These are phyloP conservation scores for Alternaria alternata DNA, from an alignment of 2,329 filamentous ascomycete genomes.

Conservation along the genomic window DNA sequence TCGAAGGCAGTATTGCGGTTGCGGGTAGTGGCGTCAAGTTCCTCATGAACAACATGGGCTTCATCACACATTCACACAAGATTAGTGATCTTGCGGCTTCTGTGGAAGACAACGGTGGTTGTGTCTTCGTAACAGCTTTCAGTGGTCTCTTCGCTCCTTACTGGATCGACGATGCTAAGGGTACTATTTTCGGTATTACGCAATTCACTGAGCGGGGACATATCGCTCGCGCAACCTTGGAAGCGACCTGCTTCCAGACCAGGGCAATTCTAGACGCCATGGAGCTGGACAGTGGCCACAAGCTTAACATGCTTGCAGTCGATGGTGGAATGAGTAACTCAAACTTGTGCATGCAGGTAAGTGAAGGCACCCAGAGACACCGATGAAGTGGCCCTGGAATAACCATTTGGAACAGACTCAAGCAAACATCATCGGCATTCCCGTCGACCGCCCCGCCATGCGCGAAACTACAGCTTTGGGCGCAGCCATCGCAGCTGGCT, in stretches of 20 bases:
- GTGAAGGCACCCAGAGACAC: conserved; percentile 18
- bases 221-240: conserved; percentile 86
- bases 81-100: conserved; percentile 70
- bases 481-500: conserved; percentile 87
- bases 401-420: conserved; percentile 65
- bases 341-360: conserved; percentile 81
- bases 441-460: conserved; percentile 85
- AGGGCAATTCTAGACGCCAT: conserved; percentile 92
- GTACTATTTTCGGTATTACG: conserved; percentile 83
- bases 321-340: conserved; percentile 92
- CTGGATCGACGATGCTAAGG: conserved; percentile 92
- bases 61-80: conserved; percentile 68
- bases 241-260: conserved; percentile 92
- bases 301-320: conserved; percentile 77
- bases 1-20: conserved; percentile 85
- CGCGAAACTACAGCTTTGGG: conserved; percentile 89
- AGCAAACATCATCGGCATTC: conserved; percentile 84
- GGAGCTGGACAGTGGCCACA: conserved; percentile 83
- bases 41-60: conserved; percentile 70
- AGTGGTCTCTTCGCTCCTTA: conserved; percentile 91
- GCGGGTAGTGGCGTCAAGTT: conserved; percentile 80
- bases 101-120: conserved; percentile 79
- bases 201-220: conserved; percentile 86
- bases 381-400: conserved; percentile 11
- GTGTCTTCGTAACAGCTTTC: conserved; percentile 88